Evolutionary conservation across 805 yeast genomes (phyloP).

Genomic region (Myxozyma neglecta): DNA sequence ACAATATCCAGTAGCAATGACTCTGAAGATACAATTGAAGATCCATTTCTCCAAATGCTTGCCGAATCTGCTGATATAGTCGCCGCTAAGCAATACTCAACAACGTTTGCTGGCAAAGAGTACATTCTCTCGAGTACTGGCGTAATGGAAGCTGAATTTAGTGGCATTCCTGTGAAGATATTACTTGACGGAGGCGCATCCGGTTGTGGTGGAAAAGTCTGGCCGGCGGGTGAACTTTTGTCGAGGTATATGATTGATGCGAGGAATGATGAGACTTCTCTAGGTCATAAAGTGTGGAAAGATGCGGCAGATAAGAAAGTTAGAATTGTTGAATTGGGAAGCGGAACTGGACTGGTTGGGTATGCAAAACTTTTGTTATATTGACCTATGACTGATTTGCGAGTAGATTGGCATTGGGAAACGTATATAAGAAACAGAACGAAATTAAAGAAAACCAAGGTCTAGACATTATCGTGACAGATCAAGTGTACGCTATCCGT

Average conservation of each 20-base stretch:
- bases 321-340: slow-evolving; percentile 53
- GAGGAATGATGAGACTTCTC: slow-evolving; percentile 13
- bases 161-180: slow-evolving; percentile 37
- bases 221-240: slow-evolving; percentile 61
- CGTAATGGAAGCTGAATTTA: slow-evolving; percentile 14
- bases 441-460: slow-evolving; percentile 32
- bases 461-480: slow-evolving; percentile 49
- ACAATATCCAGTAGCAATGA: neutral
- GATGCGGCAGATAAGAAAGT: neutral
- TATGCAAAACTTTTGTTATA: slow-evolving; percentile 13
- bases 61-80: slow-evolving; percentile 15
- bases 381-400: neutral
- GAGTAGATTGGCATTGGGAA: slow-evolving; percentile 38
- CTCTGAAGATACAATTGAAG: neutral
- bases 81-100: slow-evolving; percentile 12
- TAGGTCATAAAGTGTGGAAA: slow-evolving; percentile 24
- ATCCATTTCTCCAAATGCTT: slow-evolving; percentile 8
- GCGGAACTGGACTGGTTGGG: slow-evolving; percentile 62
- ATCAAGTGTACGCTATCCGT: slow-evolving; percentile 42
- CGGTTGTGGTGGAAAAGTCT: slow-evolving; percentile 65
- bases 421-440: slow-evolving; percentile 27
- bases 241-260: slow-evolving; percentile 47
- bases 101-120: slow-evolving; percentile 24
- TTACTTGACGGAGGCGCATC: slow-evolving; percentile 58
- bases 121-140: slow-evolving; percentile 23